Evolutionary conservation across 495 filamentous ascomycete species (phyloP).

Genomic region (Corynascus novoguineensis): DNA sequence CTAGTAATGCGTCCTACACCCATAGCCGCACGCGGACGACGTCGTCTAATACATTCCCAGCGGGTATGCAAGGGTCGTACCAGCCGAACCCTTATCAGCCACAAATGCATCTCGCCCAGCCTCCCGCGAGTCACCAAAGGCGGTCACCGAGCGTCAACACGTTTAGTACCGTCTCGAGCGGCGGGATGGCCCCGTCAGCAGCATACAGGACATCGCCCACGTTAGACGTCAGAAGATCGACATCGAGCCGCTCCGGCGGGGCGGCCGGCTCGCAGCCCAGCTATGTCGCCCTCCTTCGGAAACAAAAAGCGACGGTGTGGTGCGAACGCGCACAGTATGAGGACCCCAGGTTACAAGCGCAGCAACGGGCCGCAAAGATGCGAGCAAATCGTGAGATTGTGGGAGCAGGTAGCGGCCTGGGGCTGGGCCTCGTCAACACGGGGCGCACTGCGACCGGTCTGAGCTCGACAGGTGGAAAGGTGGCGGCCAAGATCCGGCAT

Average conservation of each 20-base stretch:
- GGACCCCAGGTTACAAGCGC: constrained; percentile 75
- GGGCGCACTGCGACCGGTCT: constrained; percentile 56
- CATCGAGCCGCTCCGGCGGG: constrained; percentile 63
- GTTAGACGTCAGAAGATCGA: constrained; percentile 65
- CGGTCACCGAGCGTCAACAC: constrained; percentile 69
- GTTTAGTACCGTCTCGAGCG: constrained; percentile 61
- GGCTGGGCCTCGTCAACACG: constrained; percentile 29
- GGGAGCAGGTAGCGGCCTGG: constrained; percentile 22
- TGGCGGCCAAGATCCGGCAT: constrained; percentile 74
- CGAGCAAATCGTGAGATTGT: constrained; percentile 77
- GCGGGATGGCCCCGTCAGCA: constrained; percentile 37
- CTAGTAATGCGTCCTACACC: constrained; percentile 31
- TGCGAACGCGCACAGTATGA: constrained; percentile 92
- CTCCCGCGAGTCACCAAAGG: constrained; percentile 45
- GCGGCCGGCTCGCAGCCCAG: constrained; percentile 52
- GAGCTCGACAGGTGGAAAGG: constrained; percentile 45
- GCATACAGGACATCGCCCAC: constrained; percentile 47
- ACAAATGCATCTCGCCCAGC: constrained; percentile 38
- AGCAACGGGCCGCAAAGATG: constrained; percentile 76
- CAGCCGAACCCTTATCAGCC: constrained; percentile 17
- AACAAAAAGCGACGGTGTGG: constrained; percentile 98
- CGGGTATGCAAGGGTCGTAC: constrained; percentile 2
- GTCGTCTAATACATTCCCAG: constrained; percentile 54
- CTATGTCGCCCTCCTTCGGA: constrained; percentile 90
- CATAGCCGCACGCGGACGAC: constrained; percentile 55